Evolutionary conservation across 2,329 filamentous ascomycete species (phyloP).

Genomic region (Sclerotinia nivalis): DNA sequence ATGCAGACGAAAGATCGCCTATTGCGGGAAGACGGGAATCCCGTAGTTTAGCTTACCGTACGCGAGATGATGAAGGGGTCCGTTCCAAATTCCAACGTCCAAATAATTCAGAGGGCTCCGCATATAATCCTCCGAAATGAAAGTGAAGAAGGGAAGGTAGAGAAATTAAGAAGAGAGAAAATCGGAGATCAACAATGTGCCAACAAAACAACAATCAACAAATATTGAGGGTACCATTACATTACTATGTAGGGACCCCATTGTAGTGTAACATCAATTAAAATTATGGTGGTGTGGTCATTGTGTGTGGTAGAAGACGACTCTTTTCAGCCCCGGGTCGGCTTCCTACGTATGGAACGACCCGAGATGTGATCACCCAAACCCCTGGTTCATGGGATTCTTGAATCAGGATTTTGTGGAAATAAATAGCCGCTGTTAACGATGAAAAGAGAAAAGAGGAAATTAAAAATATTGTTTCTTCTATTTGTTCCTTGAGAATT

Average conservation of each 20-base stretch:
- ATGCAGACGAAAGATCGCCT: conserved; percentile 16
- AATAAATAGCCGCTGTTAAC: conserved; percentile 24
- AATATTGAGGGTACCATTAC: neutral
- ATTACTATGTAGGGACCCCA: neutral
- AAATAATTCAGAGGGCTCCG: neutral
- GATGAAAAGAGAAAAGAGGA: conserved; percentile 24
- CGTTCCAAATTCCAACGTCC: conserved; percentile 24
- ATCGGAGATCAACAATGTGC: neutral
- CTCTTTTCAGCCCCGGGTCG: conserved; percentile 15
- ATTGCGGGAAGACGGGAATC: conserved; percentile 29
- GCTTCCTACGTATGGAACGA: conserved; percentile 30
- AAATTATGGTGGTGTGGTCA: neutral
- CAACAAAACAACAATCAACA: neutral
- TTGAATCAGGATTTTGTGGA: conserved; percentile 4
- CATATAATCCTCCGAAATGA: conserved; percentile 20
- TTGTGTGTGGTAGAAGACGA: conserved; percentile 5
- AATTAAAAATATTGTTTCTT: neutral
- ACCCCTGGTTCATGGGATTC: conserved; percentile 33
- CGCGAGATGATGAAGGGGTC: conserved; percentile 21
- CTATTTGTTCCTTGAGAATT: neutral
- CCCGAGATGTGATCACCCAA: conserved; percentile 35
- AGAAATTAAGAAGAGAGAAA: neutral
- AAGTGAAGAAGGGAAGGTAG: neutral
- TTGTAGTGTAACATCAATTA: neutral
- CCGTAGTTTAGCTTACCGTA: conserved; percentile 27